Percentiles rank a stretch among this genome's conserved stretches.
Evolutionary conservation across 2,329 filamentous ascomycete genomes (phyloP).

Genomic region (Phyllosticta citrichinensis): DNA sequence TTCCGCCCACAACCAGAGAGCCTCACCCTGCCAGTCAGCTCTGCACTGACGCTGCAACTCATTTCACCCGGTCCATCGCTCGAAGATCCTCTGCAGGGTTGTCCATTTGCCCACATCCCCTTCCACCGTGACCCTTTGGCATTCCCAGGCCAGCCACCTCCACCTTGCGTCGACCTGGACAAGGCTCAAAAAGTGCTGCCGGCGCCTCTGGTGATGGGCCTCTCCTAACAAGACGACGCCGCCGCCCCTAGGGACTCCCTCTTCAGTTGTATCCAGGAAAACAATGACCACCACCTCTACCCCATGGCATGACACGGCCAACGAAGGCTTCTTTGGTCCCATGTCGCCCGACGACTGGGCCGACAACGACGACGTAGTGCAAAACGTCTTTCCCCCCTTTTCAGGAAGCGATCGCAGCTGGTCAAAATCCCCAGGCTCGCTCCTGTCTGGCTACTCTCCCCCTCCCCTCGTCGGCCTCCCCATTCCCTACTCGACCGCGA

Average conservation of each 20-base stretch:
- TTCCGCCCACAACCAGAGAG: not conserved
- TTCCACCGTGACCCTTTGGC: not conserved
- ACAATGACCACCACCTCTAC: not conserved
- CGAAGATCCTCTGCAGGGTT: slow-evolving; percentile 10
- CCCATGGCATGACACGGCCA: slow-evolving; percentile 4
- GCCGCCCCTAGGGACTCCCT: not conserved
- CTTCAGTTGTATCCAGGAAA: not conserved
- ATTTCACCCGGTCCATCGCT: slow-evolving; percentile 7
- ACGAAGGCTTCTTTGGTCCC: slow-evolving; percentile 5
- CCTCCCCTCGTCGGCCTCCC: slow-evolving; percentile 4
- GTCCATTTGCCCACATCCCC: not conserved
- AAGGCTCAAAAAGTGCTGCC: not conserved
- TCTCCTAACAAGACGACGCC: not conserved
- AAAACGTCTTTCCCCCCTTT: slow-evolving; percentile 1
- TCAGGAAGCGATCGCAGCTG: slow-evolving; percentile 9
- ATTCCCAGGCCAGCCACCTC: not conserved
- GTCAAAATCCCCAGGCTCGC: slow-evolving; percentile 9
- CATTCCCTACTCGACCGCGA: not conserved
- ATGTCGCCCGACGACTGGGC: slow-evolving; percentile 8
- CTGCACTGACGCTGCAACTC: slow-evolving; percentile 7
- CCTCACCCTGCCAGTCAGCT: slow-evolving; percentile 2
- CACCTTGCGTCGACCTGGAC: not conserved
- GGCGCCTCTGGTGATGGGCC: not conserved
- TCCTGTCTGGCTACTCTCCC: slow-evolving; percentile 6
- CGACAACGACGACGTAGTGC: slow-evolving; percentile 1